Conservation (phyloP, 371 early-diverging fungal species). For the Gilbertella persicaria region DNA sequence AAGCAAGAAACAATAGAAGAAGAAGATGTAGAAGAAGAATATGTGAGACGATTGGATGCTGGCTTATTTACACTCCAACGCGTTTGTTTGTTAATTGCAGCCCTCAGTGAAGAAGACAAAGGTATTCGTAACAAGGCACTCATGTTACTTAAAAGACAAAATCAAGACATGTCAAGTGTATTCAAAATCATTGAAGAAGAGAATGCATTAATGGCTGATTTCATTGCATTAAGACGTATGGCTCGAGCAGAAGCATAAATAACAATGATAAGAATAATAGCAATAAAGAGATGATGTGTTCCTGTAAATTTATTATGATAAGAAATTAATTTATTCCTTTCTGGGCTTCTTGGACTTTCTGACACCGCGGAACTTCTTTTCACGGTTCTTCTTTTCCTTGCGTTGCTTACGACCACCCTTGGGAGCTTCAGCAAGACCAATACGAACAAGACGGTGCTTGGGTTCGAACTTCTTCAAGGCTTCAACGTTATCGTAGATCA, state of each 20-base stretch:
- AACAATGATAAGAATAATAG: neutral
- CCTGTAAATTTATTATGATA: neutral
- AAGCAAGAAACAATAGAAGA: conserved; percentile 50
- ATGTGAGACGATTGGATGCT: conserved; percentile 69
- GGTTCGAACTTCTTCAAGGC: conserved; percentile 98
- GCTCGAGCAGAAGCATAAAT: neutral
- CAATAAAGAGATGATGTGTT: neutral
- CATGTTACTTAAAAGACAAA: conserved; percentile 88
- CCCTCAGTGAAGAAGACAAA: conserved; percentile 56
- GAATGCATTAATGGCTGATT: conserved; percentile 16
- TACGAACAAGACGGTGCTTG: conserved; percentile 92
- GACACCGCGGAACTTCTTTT: conserved; percentile 98
- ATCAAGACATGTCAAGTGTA: conserved; percentile 84
- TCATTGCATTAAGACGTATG: conserved; percentile 8
- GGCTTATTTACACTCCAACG: conserved; percentile 86
- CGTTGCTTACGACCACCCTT: conserved; percentile 96
- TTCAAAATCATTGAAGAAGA: conserved; percentile 45
- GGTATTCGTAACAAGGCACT: conserved; percentile 29
- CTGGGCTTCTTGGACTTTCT: conserved; percentile 89
- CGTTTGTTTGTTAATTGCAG: conserved; percentile 67
- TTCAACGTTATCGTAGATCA: conserved; percentile 97
- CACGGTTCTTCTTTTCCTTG: conserved; percentile 99
- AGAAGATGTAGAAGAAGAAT: conserved; percentile 50
- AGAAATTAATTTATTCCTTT: conserved; percentile 25
- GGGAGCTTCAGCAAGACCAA: conserved; percentile 77